Base-by-base conservation (phyloP, 1,284 basidiomycete genomes). In the Marasmius tenuissimus region DNA sequence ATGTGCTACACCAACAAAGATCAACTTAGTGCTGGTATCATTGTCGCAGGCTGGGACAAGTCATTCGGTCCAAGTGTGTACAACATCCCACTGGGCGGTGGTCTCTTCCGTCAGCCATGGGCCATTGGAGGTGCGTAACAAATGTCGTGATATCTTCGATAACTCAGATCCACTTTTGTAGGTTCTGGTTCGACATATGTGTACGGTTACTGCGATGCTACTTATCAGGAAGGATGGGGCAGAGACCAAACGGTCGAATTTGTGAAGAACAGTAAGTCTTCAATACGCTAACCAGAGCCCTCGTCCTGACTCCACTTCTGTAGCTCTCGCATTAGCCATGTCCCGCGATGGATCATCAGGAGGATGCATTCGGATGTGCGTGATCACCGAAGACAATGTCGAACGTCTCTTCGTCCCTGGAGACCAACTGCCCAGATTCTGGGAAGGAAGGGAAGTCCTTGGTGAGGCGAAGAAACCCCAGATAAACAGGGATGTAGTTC, bases 131-230 rank as follows among this genome's bases (percentile, higher is more conserved):
- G 94, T 89, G 71, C 56, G 84, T 38, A 51, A 40, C 52, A 34
- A 50, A 27, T 27, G 37, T 16, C 5, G 37, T 47, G 20, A 10
- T n/a, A 22, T 53, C 35, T 47, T 34, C 34, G 11, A 20, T 37
- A 39, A 51, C 57, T 35, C 39, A 65, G 34, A 66, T 18, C 63
- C 34, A 42, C 18, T 58, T 47, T 35, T 51, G n/a, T 64, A 94
- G 93, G 94, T 38, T 97, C 95, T 60, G 97, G 97, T 14, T 98
- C 96, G 48, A 94, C 96, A 11, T 99, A 98, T 75, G 96, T 99
- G 18, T 99, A 99, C 72, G 97, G 97, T 54, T 99, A 97, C 79
- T 99, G 97, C 73, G 97, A 99, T 75, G 94, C 97, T 35, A 98
- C 95, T n/a, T 99, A 93, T 77, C 80, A 87, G 73, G 94, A 97